A percentile compares a stretch with the other conserved stretches of the same genome.
Evolutionary conservation across 345 rosid genomes (phyloP).

Genomic region (Kandelia obovata): DNA sequence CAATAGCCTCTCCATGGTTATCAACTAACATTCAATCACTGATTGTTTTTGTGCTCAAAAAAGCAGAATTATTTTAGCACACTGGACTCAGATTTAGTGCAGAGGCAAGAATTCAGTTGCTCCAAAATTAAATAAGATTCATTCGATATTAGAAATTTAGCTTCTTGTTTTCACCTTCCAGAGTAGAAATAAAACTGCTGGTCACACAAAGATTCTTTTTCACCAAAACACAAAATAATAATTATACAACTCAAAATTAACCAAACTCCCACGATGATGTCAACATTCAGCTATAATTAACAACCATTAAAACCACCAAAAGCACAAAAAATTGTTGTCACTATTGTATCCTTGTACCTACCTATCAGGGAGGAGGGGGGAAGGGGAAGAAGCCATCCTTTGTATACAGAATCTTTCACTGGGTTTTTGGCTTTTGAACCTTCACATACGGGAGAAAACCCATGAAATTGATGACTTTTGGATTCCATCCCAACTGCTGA

Average conservation of each 20-base stretch:
- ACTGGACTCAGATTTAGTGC: neutral
- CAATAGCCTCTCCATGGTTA: no score
- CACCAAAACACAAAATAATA: constrained; percentile 9
- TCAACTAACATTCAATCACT: no score
- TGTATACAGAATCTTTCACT: constrained; percentile 8
- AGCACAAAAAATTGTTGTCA: neutral
- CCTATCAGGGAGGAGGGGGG: neutral
- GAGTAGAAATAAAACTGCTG: no score
- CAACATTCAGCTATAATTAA: constrained; percentile 13
- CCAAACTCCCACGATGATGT: constrained; percentile 6
- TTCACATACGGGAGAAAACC: constrained; percentile 77
- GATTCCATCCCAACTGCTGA: constrained; percentile 73
- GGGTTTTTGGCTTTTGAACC: constrained; percentile 64
- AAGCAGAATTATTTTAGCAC: no score
- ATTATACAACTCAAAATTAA: constrained; percentile 13
- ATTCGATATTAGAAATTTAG: no score
- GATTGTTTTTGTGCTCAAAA: no score
- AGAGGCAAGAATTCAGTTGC: neutral
- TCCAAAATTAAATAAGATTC: no score
- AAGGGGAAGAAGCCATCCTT: neutral
- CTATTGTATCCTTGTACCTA: constrained; percentile 9
- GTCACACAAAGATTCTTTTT: neutral
- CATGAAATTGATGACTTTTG: constrained; percentile 49
- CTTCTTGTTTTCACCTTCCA: no score
- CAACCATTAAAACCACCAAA: constrained; percentile 6